These are phyloP conservation scores for Ustilago cynodontis DNA, from an alignment of 1,284 basidiomycete genomes.

Conservation along the genomic window DNA sequence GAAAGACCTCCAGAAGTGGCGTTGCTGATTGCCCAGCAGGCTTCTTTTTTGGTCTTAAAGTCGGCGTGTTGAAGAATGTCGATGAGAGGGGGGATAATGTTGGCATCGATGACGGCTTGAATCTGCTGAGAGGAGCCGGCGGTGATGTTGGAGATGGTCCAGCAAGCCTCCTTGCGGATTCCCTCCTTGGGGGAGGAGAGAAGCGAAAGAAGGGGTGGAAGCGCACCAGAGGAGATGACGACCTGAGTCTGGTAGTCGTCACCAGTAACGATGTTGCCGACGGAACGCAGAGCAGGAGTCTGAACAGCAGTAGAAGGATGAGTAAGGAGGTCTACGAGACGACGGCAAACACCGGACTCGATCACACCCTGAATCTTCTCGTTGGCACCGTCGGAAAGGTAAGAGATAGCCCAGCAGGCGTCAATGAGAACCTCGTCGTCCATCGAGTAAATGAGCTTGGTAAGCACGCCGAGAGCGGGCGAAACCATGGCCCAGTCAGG, in stretches of 20 bases:
- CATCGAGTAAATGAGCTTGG: constrained; percentile 97
- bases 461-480: constrained; percentile 93
- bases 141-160: constrained; percentile 99
- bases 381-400: constrained; percentile 98
- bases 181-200: constrained; percentile 96
- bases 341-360: constrained; percentile 95
- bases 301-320: constrained; percentile 98
- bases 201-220: constrained; percentile 89
- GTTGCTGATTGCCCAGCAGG: constrained; percentile 99
- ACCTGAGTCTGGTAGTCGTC: constrained; percentile 99
- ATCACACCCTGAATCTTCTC: constrained; percentile 99
- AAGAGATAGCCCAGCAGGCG: constrained; percentile 99
- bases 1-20: constrained; percentile 97
- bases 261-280: constrained; percentile 98
- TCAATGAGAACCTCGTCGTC: constrained; percentile 99
- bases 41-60: constrained; percentile 99
- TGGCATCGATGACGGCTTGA: constrained; percentile 80
- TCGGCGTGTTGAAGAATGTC: constrained; percentile 97
- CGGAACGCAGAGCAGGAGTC: constrained; percentile 95
- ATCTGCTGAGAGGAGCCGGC: constrained; percentile 97
- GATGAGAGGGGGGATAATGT: constrained; percentile 96
- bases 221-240: constrained; percentile 94
- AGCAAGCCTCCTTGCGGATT: constrained; percentile 93
- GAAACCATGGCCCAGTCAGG: constrained; percentile 75
- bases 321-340: constrained; percentile 95